Conservation (phyloP, 768 basidiomycete genomes). For the Cystoderma amianthinum region DNA sequence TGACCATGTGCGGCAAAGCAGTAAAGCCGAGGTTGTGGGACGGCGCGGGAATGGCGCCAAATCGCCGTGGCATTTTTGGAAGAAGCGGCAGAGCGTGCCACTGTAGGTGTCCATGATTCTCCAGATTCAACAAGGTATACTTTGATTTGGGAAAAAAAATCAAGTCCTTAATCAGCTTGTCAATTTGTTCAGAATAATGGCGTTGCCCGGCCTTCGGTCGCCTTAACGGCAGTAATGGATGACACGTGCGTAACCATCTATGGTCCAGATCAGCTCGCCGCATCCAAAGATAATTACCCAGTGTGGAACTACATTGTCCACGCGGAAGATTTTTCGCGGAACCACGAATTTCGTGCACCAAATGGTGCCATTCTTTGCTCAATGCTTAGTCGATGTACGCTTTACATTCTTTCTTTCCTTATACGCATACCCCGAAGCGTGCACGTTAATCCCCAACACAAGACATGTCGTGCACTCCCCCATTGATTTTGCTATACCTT, state of each 20-base stretch:
- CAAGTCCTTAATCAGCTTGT: no score
- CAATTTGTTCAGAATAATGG: no score
- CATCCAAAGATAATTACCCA: no score
- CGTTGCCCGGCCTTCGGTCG: no score
- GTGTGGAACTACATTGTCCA: neutral
- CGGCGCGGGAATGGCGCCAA: constrained; percentile 9
- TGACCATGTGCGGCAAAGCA: constrained; percentile 7
- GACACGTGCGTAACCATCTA: no score
- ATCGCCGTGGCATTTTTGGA: constrained; percentile 1
- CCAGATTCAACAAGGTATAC: no score
- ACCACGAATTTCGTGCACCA: constrained; percentile 35
- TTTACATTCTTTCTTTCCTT: neutral
- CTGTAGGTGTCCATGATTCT: no score
- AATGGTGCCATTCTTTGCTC: constrained; percentile 69
- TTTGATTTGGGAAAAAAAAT: no score
- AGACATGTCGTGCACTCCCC: neutral
- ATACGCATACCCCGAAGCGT: no score
- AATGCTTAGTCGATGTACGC: constrained; percentile 63
- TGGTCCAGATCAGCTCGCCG: no score
- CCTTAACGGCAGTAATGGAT: no score
- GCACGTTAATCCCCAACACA: no score
- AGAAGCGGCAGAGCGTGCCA: neutral
- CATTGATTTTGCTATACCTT: neutral
- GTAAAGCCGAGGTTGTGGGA: neutral
- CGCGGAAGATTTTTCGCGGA: neutral